Conservation (phyloP, 192 early-diverging fungal genomes). For the Coemansia asiatica region DNA sequence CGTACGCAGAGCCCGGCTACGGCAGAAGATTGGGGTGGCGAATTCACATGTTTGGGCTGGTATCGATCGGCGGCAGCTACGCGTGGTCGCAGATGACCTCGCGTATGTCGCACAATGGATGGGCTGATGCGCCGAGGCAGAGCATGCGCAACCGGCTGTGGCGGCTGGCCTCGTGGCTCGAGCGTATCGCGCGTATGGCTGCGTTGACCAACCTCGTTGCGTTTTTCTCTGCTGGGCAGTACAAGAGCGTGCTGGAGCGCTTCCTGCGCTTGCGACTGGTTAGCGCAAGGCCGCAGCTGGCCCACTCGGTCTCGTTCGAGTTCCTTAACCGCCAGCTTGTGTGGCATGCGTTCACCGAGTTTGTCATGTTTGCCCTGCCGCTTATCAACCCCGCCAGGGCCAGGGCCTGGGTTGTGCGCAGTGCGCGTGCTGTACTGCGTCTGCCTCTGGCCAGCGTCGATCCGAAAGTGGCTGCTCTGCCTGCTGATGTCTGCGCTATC, state of each 20-base stretch:
- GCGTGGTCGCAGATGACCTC: conserved; percentile 63
- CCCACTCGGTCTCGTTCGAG: conserved; percentile 83
- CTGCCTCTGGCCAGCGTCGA: conserved; percentile 55
- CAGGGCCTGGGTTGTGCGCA: conserved; percentile 40
- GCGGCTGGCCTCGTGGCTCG: conserved; percentile 60
- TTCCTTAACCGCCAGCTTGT: conserved; percentile 93
- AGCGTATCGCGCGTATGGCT: conserved; percentile 61
- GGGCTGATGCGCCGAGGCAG: conserved; percentile 68
- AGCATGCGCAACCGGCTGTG: conserved; percentile 56
- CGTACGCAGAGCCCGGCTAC: conserved; percentile 62
- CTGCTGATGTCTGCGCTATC: conserved; percentile 73
- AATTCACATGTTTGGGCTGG: conserved; percentile 41
- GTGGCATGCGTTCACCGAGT: conserved; percentile 92
- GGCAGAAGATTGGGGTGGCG: conserved; percentile 32
- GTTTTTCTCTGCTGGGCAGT: conserved; percentile 84
- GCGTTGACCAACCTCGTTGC: conserved; percentile 79
- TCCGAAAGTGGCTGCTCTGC: conserved; percentile 53
- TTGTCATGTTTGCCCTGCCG: conserved; percentile 82
- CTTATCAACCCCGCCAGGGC: conserved; percentile 63
- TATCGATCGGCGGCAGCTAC: conserved; percentile 75
- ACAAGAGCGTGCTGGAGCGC: conserved; percentile 75
- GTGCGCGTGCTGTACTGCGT: conserved; percentile 28
- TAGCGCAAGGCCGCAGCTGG: conserved; percentile 69
- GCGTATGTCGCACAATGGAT: conserved; percentile 64
- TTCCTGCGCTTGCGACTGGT: conserved; percentile 81